Evolutionary conservation across 768 basidiomycete species (phyloP), one percentile per base, ranked within the genome.

Genomic region (Clitopilus passeckerianus): DNA sequence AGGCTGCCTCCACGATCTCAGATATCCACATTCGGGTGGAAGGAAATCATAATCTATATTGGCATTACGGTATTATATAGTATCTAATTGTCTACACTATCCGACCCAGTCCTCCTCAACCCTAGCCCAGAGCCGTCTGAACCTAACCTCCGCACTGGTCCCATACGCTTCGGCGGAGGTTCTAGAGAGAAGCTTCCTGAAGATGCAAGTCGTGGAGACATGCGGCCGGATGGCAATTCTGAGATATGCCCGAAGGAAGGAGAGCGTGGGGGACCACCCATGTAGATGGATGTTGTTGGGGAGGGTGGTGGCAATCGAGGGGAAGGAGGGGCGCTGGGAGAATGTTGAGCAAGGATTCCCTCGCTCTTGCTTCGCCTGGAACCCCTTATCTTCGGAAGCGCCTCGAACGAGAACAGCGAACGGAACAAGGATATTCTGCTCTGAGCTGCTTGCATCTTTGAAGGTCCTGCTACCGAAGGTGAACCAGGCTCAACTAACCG

Each of bases 291-390:
- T 41, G 37, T 41, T 22, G 71, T 69, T 14, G 71, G 67, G 18
- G 70, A 62, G 14, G 73, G 70, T 57, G 73, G 68, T 9, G 72
- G 68, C 46, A 70, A 72, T 7, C 65, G 61, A 23, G 74, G 73
- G 16, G 77, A 72, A 15, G 72, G 68, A 33, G 74, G 66, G 9
- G 69, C 68, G 54, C 64, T 66, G 1, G 85, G 82, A 15, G 86
- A 78, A 12, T 76, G 83, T 14, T 87, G 87, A 0, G 89, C 84
- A 60, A 93, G 84, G 56, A 93, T 74, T 12, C 90, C 92, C 63
- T 90, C 86, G 14, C 85, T 76, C 6, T 78, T 76, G 55, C 74
- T 76, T n/a, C 82, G 73, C 20, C 75, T 68, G 9, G 74, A 53
- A 43, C 75, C 75, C 9, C 82, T 78, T 5, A 86, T 62, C 54